Base-by-base conservation (phyloP, 208 protist species). In the Leishmania braziliensis region DNA sequence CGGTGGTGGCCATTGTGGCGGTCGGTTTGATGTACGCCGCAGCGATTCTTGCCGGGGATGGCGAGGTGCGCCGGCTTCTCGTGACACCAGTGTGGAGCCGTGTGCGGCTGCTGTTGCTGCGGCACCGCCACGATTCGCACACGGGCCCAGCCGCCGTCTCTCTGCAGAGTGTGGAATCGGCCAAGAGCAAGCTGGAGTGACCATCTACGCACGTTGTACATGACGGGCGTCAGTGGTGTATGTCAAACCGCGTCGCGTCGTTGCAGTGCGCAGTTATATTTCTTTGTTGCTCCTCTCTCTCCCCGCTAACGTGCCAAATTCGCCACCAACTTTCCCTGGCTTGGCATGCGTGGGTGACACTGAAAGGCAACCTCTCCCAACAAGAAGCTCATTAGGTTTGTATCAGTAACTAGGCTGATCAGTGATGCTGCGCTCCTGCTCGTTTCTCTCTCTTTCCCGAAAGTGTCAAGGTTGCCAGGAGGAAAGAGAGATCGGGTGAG, bases 31-130 rank as follows among this genome's bases (percentile, higher is more conserved):
- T 73, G 58, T 92, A 90, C 78, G 78, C 74, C 4, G 79, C 75
- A 14, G 71, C 82, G 4, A 73, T 92, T 53, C 70, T 88, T 8
- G 50, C 23, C n/a, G 80, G 74, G 14, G 89, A 92, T 53, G 43
- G 62, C 20, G 86, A 89, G 58, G 80, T 92, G 69, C 79, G 86
- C n/a, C 65, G 62, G 16, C 63, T 88, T 56, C 62, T 85, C 33
- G 12, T 80, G 16, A n/a, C 48, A 26, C 77, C 79, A n/a, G 79
- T 75, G 36, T 73, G 69, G 81, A 20, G 70, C 3, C 56, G 63
- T 39, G 8, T 83, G 74, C 54, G 36, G 33, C 54, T 33, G 39
- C 36, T 39, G 74, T 53, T 78, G 56, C 54, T 43, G 53, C 20
- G 43, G 51, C 54, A 20, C 9, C 63, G 23, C 43, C 2, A 48